A percentile compares a stretch with the other conserved stretches of the same genome.
Conservation (phyloP, 2,329 filamentous ascomycete species). For the Aspergillus viridinutans region DNA sequence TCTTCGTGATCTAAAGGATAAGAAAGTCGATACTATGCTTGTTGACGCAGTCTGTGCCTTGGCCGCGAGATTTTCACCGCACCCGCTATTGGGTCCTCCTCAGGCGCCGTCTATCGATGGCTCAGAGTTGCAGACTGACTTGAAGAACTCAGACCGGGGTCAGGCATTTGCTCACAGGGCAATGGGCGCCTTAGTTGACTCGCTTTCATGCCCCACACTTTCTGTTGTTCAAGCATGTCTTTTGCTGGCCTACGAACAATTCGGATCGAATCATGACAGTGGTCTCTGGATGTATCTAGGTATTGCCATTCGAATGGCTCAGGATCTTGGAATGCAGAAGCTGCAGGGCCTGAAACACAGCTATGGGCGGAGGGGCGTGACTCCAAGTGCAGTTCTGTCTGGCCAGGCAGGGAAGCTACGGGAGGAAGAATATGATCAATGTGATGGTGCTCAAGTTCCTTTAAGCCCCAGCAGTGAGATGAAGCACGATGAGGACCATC, state of each 20-base stretch:
- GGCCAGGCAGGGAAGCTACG: slow-evolving; percentile 40
- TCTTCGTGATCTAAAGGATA: slow-evolving; percentile 70
- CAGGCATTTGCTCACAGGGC: slow-evolving; percentile 75
- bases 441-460: slow-evolving; percentile 39
- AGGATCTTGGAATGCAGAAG: slow-evolving; percentile 77
- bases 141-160: slow-evolving; percentile 62
- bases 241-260: slow-evolving; percentile 82
- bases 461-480: slow-evolving; percentile 22
- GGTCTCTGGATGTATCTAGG: slow-evolving; percentile 92
- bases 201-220: slow-evolving; percentile 76
- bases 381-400: slow-evolving; percentile 52
- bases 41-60: slow-evolving; percentile 83
- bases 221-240: slow-evolving; percentile 80
- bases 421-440: slow-evolving; percentile 32
- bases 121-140: slow-evolving; percentile 26
- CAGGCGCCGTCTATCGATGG: slow-evolving; percentile 50
- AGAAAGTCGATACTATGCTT: slow-evolving; percentile 75
- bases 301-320: slow-evolving; percentile 76
- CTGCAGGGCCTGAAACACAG: slow-evolving; percentile 65
- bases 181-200: slow-evolving; percentile 76
- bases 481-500: slow-evolving; percentile 52
- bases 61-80: slow-evolving; percentile 71
- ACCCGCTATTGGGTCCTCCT: slow-evolving; percentile 48
- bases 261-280: slow-evolving; percentile 82
- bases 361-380: slow-evolving; percentile 52